Evolutionary conservation across 139 green algal species (phyloP), one percentile per base, ranked within the genome.

Genomic region (Pleodorina starrii): DNA sequence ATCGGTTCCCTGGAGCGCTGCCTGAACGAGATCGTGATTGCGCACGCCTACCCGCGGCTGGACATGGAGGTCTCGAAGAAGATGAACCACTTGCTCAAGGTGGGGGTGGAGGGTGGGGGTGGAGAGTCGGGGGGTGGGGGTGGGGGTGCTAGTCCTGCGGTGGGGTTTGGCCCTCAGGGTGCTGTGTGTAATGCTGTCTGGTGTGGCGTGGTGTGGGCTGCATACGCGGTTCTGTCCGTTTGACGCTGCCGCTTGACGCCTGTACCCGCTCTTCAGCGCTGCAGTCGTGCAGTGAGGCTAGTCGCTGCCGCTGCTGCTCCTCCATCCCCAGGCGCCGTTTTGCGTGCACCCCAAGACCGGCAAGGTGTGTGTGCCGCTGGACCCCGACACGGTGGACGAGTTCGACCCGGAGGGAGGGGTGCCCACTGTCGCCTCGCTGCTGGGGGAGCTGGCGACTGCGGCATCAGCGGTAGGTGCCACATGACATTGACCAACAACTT

Each of bases 41-140:
- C 95, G 0, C 96, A 97, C 91, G 91, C 93, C 29, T 99, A 99
- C 93, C 98, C 98, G 6, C 94, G 98, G 17, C 95, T 99, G 57
- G 98, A 99, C 92, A 90, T 98, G 82, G 98, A 99, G 93, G 98
- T 99, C 35, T 99, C 98, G 5, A 99, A 98, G 90, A 99, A 99
- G 94, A 99, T 98, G 96, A 99, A 99, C 93, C 98, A 99, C 87
- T 91, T 99, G 93, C 96, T 99, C 69, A 99, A 99, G 94, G 96
- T 96, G 57, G 5, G 75, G 43, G 23, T 48, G 40, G 10, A 66
- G 51, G 63, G 7, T 25, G 16, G 74, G 16, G 44, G 5, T 21
- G n/a, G n/a, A n/a, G n/a, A n/a, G n/a, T n/a, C 3, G 17, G 72
- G 19, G 72, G 23, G 9, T 42, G 66, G 12, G 66, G n/a, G 66